These are phyloP conservation scores for Colletotrichum phormii DNA, from an alignment of 2,329 filamentous ascomycete species.

Conservation along the genomic window DNA sequence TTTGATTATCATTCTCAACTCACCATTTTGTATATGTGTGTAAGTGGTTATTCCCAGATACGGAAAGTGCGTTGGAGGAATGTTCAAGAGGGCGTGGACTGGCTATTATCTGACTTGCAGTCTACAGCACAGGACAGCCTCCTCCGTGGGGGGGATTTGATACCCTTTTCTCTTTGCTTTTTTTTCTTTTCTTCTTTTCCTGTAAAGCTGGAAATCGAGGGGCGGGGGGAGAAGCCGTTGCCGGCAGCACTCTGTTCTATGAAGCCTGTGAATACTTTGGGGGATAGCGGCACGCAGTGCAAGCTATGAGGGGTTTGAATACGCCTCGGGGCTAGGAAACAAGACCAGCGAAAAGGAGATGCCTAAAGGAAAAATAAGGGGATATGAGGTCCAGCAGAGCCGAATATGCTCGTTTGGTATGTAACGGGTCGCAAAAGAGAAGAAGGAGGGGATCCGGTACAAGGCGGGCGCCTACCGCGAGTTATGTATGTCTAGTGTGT, in stretches of 20 bases:
- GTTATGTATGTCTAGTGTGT: constrained; percentile 58
- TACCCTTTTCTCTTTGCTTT: constrained; percentile 38
- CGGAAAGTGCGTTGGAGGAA: constrained; percentile 22
- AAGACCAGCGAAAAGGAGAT: constrained; percentile 42
- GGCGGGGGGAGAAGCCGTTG: constrained; percentile 47
- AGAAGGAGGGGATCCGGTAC: constrained; percentile 48
- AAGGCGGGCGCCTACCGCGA: constrained; percentile 56
- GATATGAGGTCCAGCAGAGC: constrained; percentile 41
- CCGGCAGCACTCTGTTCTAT: constrained; percentile 44
- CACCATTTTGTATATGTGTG: constrained; percentile 48
- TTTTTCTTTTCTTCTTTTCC: no score
- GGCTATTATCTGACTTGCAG: constrained; percentile 34
- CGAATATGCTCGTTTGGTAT: constrained; percentile 48
- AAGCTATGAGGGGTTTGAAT: background rate
- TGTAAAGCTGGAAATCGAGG: constrained; percentile 9
- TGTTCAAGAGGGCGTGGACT: constrained; percentile 22
- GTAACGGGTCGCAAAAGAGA: constrained; percentile 55
- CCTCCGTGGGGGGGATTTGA: background rate
- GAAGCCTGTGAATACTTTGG: constrained; percentile 6
- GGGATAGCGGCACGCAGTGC: constrained; percentile 16
- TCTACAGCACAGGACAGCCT: constrained; percentile 29
- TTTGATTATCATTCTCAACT: constrained; percentile 31
- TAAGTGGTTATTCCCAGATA: constrained; percentile 28
- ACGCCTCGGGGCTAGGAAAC: constrained; percentile 35
- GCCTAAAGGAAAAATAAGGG: constrained; percentile 36